Base-by-base conservation (phyloP, 768 basidiomycete genomes). In the Lentinus brumalis region DNA sequence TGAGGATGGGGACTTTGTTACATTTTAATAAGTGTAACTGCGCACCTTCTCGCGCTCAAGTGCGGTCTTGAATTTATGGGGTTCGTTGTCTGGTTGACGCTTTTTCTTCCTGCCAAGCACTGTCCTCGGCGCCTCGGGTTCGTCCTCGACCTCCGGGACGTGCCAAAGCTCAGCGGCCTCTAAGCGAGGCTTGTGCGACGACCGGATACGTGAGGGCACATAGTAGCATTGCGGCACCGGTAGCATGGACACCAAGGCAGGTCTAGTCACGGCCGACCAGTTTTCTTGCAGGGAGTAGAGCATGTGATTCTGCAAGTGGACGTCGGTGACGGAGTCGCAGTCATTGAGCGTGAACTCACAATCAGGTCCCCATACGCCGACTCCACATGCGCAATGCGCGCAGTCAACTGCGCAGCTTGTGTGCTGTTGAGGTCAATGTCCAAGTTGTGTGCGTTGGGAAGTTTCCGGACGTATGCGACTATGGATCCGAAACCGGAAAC, bases 201-300 rank as follows among this genome's bases (percentile, higher is more conserved):
- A 77, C 41, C 89, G 82, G 35, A 92, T 80, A 16, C 90, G 82
- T 5, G 71, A 68, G 0, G 91, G 87, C 7, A 90, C 83, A 67
- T 88, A 94, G 69, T 91, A 93, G 9, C 85, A 81, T 66, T 89
- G 88, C 1, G 90, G 91, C 2, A 88, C 56, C 14, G 84, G 80
- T 56, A 89, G 84, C 65, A 86, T 71, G 6, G 81, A 79, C 0
- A 80, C 83, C 42, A 93, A 73, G 0, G 79, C 73, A 4, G 81
- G 82, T 39, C 80, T 79, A 11, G 82, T 88, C 57, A 90, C 65
- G 10, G 76, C 74, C 58, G 68, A 73, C 81, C 88, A 93, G 64
- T 94, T 94, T 38, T 76, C 77, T 15, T 81, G 74, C 39, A 82
- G 75, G 11, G 87, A 83, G 67, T 86, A 93, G 35, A 89, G 76